Conservation (phyloP, 1,284 basidiomycete species). For the Apiotrichum porosum region DNA sequence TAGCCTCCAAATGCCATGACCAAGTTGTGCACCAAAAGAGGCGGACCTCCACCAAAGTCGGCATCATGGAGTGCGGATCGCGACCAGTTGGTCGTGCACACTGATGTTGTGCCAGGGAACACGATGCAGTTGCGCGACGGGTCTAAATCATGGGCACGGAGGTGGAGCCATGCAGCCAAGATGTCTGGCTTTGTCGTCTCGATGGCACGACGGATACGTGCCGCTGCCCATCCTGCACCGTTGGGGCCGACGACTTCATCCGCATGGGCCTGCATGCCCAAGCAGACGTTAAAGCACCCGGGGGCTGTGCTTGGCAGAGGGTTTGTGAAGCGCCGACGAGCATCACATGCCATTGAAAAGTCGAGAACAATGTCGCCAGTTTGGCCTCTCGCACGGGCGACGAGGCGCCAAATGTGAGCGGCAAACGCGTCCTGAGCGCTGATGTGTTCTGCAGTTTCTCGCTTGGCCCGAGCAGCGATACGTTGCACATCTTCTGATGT, state of each 20-base stretch:
- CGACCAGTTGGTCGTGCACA: conserved; percentile 51
- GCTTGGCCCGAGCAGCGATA: conserved; percentile 27
- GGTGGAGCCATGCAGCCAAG: conserved; percentile 47
- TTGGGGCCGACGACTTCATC: conserved; percentile 29
- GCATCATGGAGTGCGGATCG: conserved; percentile 44
- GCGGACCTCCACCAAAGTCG: conserved; percentile 46
- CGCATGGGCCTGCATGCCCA: conserved; percentile 47
- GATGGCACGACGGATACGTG: conserved; percentile 41
- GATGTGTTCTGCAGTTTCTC: background rate
- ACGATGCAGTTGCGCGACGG: conserved; percentile 45
- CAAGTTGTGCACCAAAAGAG: conserved; percentile 32
- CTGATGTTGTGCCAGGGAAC: conserved; percentile 49
- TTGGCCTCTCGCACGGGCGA: conserved; percentile 45
- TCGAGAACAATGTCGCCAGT: conserved; percentile 25
- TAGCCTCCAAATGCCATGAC: conserved; percentile 8
- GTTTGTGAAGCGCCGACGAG: conserved; percentile 43
- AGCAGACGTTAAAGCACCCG: conserved; percentile 25
- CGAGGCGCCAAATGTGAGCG: conserved; percentile 50
- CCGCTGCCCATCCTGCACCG: conserved; percentile 1
- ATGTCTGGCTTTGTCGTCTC: conserved; percentile 27
- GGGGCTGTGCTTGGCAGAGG: conserved; percentile 24
- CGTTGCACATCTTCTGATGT: conserved; percentile 40
- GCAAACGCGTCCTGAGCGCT: conserved; percentile 52
- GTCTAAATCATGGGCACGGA: conserved; percentile 46
- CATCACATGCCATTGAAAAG: conserved; percentile 42